These are phyloP conservation scores for Tolypocladium inflatum DNA, from an alignment of 2,329 filamentous ascomycete species.

Conservation along the genomic window DNA sequence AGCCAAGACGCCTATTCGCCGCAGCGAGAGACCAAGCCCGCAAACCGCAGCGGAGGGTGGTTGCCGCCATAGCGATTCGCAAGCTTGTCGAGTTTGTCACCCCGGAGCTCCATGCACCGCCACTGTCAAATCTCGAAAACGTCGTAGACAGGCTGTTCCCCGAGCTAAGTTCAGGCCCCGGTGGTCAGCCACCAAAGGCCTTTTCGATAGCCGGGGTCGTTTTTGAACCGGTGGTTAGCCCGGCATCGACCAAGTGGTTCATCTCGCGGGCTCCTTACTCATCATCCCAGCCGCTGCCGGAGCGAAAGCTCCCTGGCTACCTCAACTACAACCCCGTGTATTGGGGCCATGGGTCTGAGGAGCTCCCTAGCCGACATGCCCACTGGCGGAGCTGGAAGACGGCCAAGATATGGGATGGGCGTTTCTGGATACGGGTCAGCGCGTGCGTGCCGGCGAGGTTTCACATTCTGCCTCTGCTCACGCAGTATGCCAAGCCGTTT, in stretches of 20 bases:
- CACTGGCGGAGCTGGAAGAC: conserved; percentile 22
- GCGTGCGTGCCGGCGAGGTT: conserved; percentile 32
- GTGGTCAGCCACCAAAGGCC: conserved; percentile 20
- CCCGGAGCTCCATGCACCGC: conserved; percentile 34
- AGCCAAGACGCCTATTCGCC: conserved; percentile 11
- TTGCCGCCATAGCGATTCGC: conserved; percentile 37
- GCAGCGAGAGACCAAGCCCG: conserved; percentile 14
- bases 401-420: conserved; percentile 44
- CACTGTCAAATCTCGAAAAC: conserved; percentile 33
- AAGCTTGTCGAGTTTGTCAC: conserved; percentile 40
- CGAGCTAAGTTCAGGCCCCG: conserved; percentile 18
- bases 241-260: conserved; percentile 26
- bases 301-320: conserved; percentile 13
- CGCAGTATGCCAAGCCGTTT: conserved; percentile 36
- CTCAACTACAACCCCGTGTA: conserved; percentile 6
- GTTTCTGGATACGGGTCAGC: conserved; percentile 49
- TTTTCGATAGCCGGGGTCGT: conserved; percentile 30
- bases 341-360: background rate
- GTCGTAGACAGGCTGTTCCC: conserved; percentile 41
- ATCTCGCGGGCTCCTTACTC: conserved; percentile 37
- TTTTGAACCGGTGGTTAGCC: conserved; percentile 22
- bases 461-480: conserved; percentile 35
- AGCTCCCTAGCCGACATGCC: conserved; percentile 3
- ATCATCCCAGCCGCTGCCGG: conserved; percentile 23
- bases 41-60: conserved; percentile 25